Evolutionary conservation across 2,329 filamentous ascomycete genomes (phyloP), one percentile per base, ranked within the genome.

Genomic region (Pseudohalonectria lignicola): DNA sequence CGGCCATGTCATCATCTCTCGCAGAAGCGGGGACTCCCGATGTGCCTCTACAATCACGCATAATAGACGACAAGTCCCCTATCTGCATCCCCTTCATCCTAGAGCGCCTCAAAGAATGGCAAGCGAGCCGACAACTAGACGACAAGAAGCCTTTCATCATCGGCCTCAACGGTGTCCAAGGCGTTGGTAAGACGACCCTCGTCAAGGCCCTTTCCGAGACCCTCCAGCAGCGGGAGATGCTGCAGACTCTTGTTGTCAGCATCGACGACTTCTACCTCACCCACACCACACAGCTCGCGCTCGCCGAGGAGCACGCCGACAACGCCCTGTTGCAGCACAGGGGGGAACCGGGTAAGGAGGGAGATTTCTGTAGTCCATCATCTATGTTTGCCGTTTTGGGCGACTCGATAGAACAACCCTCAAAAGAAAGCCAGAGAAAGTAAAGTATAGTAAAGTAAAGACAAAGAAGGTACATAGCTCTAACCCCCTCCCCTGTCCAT

Each of bases 221-320:
- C 12, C 72, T 90, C 28, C 66, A 71, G 34, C 56, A 65, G 12
- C 50, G 60, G 21, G 67, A 79, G 51, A 69, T 69, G 16, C 67
- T 84, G 18, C 63, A 70, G 41, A 82, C 81, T 3, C 66, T 84
- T 35, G 80, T 86, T 38, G 73, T 86, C 56, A 88, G 83, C 56
- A 81, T 94, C 46, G 88, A 95, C 57, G 87, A 94, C 62, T 79
- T 95, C 49, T 94, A 95, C 61, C 76, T 93, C 39, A 70, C 76
- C 12, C 85, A 85, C 54, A 62, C 66, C 17, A 71, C 80, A 45
- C 84, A 92, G 56, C 55, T 70, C 20, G 64, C 67, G 2, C 73
- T 93, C 17, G 78, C 82, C 19, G 58, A 68, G 32, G 59, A 70
- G 6, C 67, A 92, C 51, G 74, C 82, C 0, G 59, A 71, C 28